Conservation (phyloP, 257 asterid genomes). For the Cinchona pubescens region DNA sequence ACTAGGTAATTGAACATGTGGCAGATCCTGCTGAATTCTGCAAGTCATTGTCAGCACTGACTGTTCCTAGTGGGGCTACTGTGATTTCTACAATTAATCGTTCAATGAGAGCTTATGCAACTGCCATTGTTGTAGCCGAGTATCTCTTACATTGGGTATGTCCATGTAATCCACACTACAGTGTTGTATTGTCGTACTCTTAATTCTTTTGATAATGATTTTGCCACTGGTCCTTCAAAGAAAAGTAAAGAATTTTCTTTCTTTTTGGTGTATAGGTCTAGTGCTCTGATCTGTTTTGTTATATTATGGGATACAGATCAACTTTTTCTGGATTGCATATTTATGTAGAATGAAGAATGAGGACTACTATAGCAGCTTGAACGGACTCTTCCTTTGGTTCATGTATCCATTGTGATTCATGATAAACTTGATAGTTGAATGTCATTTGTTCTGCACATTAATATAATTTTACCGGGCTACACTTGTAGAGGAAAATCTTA, state of each 20-base stretch:
- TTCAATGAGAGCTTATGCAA: constrained; percentile 91
- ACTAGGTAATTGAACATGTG: constrained; percentile 94
- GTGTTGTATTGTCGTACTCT: not conserved
- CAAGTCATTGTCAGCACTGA: constrained; percentile 80
- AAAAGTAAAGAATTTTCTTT: too few relatives aligned
- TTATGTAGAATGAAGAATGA: not conserved
- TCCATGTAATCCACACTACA: not conserved
- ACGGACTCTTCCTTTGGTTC: not conserved
- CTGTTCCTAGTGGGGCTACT: constrained; percentile 64
- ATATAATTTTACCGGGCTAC: not conserved
- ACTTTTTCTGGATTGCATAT: not conserved
- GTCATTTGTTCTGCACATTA: not conserved
- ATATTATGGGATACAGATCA: not conserved
- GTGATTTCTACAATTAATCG: constrained; percentile 86
- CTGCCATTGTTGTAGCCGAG: constrained; percentile 76
- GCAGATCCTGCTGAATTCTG: constrained; percentile 86
- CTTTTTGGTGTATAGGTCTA: too few relatives aligned
- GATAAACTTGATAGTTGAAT: not conserved
- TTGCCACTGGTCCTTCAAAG: not conserved
- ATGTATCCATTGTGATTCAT: not conserved
- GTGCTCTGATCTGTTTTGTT: not conserved
- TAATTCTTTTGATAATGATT: not conserved
- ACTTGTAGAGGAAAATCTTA: not conserved
- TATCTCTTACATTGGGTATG: constrained; percentile 79
- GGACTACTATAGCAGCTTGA: not conserved